Evolutionary conservation across 2,329 filamentous ascomycete species (phyloP), one percentile per base, ranked within the genome.

Genomic region (Aspergillus calidoustus): DNA sequence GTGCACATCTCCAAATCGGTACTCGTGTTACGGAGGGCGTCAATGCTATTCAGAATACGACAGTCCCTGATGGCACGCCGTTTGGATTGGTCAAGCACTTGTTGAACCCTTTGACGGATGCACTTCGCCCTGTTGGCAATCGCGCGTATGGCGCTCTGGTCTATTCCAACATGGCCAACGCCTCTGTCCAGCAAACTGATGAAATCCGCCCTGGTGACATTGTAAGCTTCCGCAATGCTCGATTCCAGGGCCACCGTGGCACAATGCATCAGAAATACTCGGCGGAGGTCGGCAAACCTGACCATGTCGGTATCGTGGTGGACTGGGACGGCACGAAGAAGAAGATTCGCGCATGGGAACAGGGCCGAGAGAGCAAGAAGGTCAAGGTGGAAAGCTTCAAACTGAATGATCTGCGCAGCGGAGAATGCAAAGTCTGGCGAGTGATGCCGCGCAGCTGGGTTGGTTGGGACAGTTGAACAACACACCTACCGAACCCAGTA

Each of bases 301-400:
- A 94, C 66, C 95, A 99, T 72, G 94, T 98, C 0, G 95, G 87
- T 2, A 82, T 99, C 2, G 94, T 99, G 4, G 87, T 92, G 9
- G 95, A 99, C 76, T 99, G 95, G 95, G 95, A 99, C 76, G 95
- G 95, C 3, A 96, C 92, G 46, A 97, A 97, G 86, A 97, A 97
- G 85, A 97, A 98, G 84, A 90, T 99, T 28, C 83, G 93, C 30
- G 93, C 90, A 1, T 98, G 92, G 91, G 95, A 98, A 77, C 95
- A 99, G 75, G 94, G 94, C 0, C 83, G 94, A 15, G 94, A 98
- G 81, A 93, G 88, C 76, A 94, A 91, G 77, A 98, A 97, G 82
- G 89, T 96, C 58, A 95, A 96, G 81, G 82, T 92, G 64, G 94
- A 98, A 82, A 96, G 93, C 79, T 98, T 94, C 80, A 91, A 93